Conservation (phyloP, 192 early-diverging fungal genomes). For the Backusella westeae region DNA sequence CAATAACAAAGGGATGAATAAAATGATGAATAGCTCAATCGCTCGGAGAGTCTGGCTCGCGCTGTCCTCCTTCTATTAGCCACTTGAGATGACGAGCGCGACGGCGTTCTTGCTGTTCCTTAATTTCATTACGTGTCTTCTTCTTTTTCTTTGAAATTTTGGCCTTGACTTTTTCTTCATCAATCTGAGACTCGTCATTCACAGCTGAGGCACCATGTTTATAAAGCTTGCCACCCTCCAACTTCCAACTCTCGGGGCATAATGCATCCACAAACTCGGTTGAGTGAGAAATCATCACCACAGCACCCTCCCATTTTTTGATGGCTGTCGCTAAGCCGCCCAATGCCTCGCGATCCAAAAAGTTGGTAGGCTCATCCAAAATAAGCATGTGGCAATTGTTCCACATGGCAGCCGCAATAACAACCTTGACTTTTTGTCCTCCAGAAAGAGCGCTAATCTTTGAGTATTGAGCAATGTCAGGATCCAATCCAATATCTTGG, state of each 20-base stretch:
- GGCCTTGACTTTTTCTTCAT: constrained; percentile 45
- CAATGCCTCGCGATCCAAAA: constrained; percentile 74
- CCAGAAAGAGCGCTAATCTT: constrained; percentile 74
- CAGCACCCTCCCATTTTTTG: constrained; percentile 69
- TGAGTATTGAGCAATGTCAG: constrained; percentile 76
- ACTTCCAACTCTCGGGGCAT: constrained; percentile 69
- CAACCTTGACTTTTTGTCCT: constrained; percentile 87
- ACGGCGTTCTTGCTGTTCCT: constrained; percentile 44
- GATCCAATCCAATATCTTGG: constrained; percentile 69
- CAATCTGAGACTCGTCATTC: constrained; percentile 42
- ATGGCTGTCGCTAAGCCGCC: constrained; percentile 75
- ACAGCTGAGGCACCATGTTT: constrained; percentile 43
- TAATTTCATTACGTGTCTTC: constrained; percentile 52
- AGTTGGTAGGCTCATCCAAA: constrained; percentile 65
- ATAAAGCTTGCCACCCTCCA: constrained; percentile 54
- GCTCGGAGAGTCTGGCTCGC: constrained; percentile 23
- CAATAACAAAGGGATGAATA: neutral
- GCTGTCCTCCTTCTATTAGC: constrained; percentile 34
- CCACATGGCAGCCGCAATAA: constrained; percentile 84
- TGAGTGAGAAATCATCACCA: constrained; percentile 82
- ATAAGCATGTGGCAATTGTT: constrained; percentile 82
- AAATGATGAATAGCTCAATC: constrained; percentile 7
- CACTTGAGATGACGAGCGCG: constrained; percentile 50
- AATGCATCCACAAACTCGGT: constrained; percentile 68
- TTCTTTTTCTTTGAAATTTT: constrained; percentile 55